Evolutionary conservation across 1,284 basidiomycete species (phyloP).

Genomic region (Ustilago loliicola): DNA sequence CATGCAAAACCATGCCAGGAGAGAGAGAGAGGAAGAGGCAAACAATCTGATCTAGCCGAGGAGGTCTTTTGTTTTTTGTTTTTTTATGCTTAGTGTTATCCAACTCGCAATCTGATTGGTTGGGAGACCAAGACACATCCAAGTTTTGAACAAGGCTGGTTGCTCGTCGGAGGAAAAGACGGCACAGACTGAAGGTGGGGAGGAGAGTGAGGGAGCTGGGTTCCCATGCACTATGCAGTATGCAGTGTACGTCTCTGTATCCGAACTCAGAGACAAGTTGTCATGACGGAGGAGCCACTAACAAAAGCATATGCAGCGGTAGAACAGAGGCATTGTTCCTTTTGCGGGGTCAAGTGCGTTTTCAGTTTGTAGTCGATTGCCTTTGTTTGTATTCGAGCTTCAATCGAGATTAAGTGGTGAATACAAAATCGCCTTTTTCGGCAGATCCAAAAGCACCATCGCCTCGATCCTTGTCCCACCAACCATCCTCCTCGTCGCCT

Average conservation of each 20-base stretch:
- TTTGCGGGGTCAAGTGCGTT: conserved; percentile 1
- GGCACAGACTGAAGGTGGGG: neutral
- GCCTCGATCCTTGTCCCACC: conserved; percentile 1
- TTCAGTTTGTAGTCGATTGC: neutral
- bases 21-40: neutral
- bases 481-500: neutral
- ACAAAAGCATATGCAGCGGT: neutral
- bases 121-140: conserved; percentile 2
- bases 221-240: conserved; percentile 13
- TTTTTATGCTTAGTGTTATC: too few relatives aligned
- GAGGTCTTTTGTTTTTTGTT: too few relatives aligned
- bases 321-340: too few relatives aligned
- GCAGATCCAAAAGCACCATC: neutral
- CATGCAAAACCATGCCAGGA: neutral
- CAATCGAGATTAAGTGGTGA: neutral
- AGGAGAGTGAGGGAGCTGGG: neutral
- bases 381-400: neutral
- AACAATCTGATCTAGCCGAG: conserved; percentile 27
- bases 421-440: neutral
- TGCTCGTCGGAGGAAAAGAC: conserved; percentile 4
- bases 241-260: conserved; percentile 14
- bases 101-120: conserved; percentile 21
- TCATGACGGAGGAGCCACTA: conserved; percentile 2
- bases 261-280: conserved; percentile 6
- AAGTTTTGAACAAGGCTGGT: neutral